Percentiles rank a stretch among this genome's conserved stretches.
These are phyloP conservation scores for Aspergillus glaucus DNA, from an alignment of 2,329 filamentous ascomycete species.

Conservation along the genomic window DNA sequence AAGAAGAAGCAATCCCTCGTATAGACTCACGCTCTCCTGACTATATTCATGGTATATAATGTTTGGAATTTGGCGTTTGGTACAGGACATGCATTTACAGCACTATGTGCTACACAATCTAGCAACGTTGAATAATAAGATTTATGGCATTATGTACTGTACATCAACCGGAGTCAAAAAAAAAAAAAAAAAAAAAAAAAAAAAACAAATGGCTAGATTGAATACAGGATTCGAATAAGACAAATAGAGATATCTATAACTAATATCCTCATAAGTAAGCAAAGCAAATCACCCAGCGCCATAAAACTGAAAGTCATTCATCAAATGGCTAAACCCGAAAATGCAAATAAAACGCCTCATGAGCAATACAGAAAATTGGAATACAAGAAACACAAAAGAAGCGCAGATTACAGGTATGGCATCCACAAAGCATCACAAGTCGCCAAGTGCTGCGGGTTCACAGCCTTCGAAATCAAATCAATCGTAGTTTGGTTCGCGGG, in stretches of 20 bases:
- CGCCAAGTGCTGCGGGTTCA: constrained; percentile 83
- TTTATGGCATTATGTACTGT: constrained; percentile 3
- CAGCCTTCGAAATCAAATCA: constrained; percentile 84
- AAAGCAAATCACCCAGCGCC: neutral
- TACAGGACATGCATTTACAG: neutral
- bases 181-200: constrained; percentile 7
- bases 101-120: neutral
- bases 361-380: constrained; percentile 2
- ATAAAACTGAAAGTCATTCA: no score
- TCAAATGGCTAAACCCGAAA: constrained; percentile 9
- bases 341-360: constrained; percentile 4
- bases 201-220: constrained; percentile 7
- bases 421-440: constrained; percentile 94
- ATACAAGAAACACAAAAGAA: constrained; percentile 6
- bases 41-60: neutral
- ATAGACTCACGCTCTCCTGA: constrained; percentile 6
- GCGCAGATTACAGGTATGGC: constrained; percentile 67
- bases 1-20: constrained; percentile 68
- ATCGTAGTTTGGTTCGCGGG: constrained; percentile 97
- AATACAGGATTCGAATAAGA: neutral
- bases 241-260: neutral
- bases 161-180: constrained; percentile 7
- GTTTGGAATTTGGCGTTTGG: constrained; percentile 8
- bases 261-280: neutral
- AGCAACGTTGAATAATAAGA: neutral